Percentiles rank a stretch among this genome's conserved stretches.
Evolutionary conservation across 768 basidiomycete genomes (phyloP).

Genomic region (Termitomyces bulborhizus): DNA sequence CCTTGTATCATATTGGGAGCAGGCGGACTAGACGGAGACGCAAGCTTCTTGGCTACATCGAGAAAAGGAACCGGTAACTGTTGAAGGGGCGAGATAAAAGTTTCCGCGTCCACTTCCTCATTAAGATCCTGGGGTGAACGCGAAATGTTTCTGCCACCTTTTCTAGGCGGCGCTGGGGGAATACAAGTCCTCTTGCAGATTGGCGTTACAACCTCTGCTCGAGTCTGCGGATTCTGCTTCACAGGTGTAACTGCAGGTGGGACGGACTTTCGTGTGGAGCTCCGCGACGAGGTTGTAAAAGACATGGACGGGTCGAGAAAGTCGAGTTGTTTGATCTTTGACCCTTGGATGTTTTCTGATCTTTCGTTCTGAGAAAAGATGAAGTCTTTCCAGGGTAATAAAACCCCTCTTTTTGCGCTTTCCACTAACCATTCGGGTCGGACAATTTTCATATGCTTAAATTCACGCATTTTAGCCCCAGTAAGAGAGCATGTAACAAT

Average conservation of each 20-base stretch:
- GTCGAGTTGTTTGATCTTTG: slow-evolving; percentile 29
- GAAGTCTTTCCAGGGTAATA: slow-evolving; percentile 81
- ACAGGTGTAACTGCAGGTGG: slow-evolving; percentile 3
- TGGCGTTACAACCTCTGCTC: neutral
- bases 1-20: neutral
- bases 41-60: neutral
- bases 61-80: neutral
- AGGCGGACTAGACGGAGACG: neutral
- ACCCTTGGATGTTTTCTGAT: slow-evolving; percentile 44
- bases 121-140: neutral
- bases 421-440: slow-evolving; percentile 84
- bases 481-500: slow-evolving; percentile 90
- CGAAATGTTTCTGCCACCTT: neutral
- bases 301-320: slow-evolving; percentile 19
- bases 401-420: slow-evolving; percentile 56
- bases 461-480: slow-evolving; percentile 83
- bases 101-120: neutral
- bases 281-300: neutral
- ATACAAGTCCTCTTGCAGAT: neutral
- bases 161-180: neutral
- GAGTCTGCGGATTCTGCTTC: slow-evolving; percentile 1
- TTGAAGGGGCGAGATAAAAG: neutral
- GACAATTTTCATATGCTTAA: slow-evolving; percentile 86
- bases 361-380: slow-evolving; percentile 48
- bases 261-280: neutral